A percentile compares a stretch with the other conserved stretches of the same genome.
Conservation (phyloP, 192 early-diverging fungal species). For the Coemansia sp. region DNA sequence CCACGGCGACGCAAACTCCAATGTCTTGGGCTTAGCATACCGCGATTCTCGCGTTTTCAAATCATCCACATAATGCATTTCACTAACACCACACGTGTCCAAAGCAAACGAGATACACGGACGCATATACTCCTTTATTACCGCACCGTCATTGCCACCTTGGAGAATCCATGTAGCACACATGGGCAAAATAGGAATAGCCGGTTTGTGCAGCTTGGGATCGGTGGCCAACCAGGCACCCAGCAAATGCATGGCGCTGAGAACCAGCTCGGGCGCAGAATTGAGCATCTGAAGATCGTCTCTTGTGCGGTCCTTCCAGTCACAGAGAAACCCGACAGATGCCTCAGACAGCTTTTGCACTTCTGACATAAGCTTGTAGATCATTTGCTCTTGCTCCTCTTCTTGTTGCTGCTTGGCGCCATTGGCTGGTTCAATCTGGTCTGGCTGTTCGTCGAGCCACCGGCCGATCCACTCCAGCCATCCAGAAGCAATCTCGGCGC, state of each 20-base stretch:
- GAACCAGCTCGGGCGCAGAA: constrained; percentile 16
- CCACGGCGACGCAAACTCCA: constrained; percentile 46
- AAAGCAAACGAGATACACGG: constrained; percentile 47
- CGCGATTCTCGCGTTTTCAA: constrained; percentile 33
- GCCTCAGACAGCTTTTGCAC: constrained; percentile 28
- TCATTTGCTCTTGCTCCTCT: background rate
- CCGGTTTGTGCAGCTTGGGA: constrained; percentile 33
- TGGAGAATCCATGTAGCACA: constrained; percentile 31
- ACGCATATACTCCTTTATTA: constrained; percentile 29
- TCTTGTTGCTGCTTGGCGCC: constrained; percentile 15
- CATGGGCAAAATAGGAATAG: constrained; percentile 42
- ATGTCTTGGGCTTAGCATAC: background rate
- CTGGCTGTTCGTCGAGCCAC: constrained; percentile 40
- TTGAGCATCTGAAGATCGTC: constrained; percentile 23
- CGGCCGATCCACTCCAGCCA: constrained; percentile 44
- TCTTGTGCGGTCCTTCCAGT: constrained; percentile 37
- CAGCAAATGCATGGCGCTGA: constrained; percentile 27
- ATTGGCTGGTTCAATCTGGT: background rate
- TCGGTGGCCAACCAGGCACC: constrained; percentile 49
- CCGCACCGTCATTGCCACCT: constrained; percentile 8
- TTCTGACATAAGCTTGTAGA: constrained; percentile 35
- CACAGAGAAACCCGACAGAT: constrained; percentile 24
- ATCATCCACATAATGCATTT: constrained; percentile 32
- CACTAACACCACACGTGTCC: constrained; percentile 43
- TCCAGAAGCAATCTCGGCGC: constrained; percentile 33